Percentiles rank a stretch among this genome's conserved stretches.
These are phyloP conservation scores for Ophiocordyceps camponoti-saundersi DNA, from an alignment of 2,329 filamentous ascomycete genomes.

Conservation along the genomic window DNA sequence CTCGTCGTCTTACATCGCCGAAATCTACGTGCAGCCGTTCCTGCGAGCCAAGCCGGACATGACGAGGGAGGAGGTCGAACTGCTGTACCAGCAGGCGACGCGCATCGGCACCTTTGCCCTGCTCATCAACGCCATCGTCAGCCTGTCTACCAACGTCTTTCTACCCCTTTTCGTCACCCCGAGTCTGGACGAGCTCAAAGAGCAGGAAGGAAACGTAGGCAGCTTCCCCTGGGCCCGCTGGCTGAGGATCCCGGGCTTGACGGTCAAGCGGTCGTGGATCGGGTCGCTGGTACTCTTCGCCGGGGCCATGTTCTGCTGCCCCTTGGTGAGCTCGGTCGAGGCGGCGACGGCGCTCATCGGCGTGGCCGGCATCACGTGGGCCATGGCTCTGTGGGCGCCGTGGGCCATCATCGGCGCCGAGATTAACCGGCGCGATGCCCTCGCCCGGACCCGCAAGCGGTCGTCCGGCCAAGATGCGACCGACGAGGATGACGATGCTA, in stretches of 20 bases:
- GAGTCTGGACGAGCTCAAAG: constrained; percentile 38
- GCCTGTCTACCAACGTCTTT: constrained; percentile 64
- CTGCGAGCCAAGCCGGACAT: constrained; percentile 65
- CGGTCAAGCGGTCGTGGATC: constrained; percentile 78
- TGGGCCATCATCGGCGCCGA: constrained; percentile 92
- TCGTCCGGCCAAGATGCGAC: neutral
- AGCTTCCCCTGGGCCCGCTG: neutral
- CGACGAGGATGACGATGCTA: constrained; percentile 7
- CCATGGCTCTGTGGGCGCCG: constrained; percentile 82
- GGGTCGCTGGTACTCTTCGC: constrained; percentile 73
- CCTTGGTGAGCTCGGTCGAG: constrained; percentile 55
- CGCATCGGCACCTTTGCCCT: constrained; percentile 79
- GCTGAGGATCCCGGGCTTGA: constrained; percentile 66
- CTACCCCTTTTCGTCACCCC: constrained; percentile 76
- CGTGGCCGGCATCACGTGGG: constrained; percentile 80
- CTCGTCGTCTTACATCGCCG: constrained; percentile 82
- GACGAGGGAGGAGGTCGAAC: constrained; percentile 57
- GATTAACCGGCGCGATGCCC: constrained; percentile 64
- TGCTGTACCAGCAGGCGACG: constrained; percentile 70
- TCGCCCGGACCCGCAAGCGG: constrained; percentile 20
- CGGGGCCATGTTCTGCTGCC: constrained; percentile 63
- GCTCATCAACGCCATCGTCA: constrained; percentile 74
- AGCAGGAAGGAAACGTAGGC: neutral
- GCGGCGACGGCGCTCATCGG: constrained; percentile 64
- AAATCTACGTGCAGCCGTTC: constrained; percentile 77